Base-by-base conservation (phyloP, 2,329 filamentous ascomycete species). In the Calonectria fujianensis region DNA sequence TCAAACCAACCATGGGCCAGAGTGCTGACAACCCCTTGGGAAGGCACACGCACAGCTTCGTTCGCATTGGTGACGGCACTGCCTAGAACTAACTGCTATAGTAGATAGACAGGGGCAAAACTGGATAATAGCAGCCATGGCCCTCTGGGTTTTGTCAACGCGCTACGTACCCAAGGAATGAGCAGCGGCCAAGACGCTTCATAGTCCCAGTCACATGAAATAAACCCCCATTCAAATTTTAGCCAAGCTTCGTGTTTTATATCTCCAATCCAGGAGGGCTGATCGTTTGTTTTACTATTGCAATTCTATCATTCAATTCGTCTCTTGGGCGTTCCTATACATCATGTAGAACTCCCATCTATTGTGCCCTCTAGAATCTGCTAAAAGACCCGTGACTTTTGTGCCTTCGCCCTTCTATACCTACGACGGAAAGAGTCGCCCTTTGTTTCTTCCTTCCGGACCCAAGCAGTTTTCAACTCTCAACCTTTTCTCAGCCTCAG, bases 301-400 rank as follows among this genome's bases (percentile, higher is more conserved):
- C 70, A 71, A 72, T 74, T 70, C 61, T 74, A 75, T 81, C 72
- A 68, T 80, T 80, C 74, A 80, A 73, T 75, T 78, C 79, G 77
- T 80, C 77, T 79, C 61, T 79, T 57, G 59, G 74, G 76, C 45
- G 70, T 75, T 54, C 76, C 74, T 69, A 18, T 24, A 57, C 48
- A 50, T 68, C 39, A 48, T 48, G 18, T 16, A 72, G 72, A 72
- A 72, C 54, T 72, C 72, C 71, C 35, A 45, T 81, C 77, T 81
- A 80, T 80, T 66, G 74, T 76, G 72, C 73, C 61, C 66, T 80
- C 79, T 81, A 80, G 77, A 77, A 74, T 45, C 78, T 80, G 77
- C 80, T 74, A 35, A 66, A 80, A 78, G 76, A 76, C 76, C 77
- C 71, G 65, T 80, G 70, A 78, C 80, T 81, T 81, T 81, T 67